Evolutionary conservation across 208 protist genomes (phyloP), one percentile per base, ranked within the genome.

Genomic region (Sergeia podlipaevii): DNA sequence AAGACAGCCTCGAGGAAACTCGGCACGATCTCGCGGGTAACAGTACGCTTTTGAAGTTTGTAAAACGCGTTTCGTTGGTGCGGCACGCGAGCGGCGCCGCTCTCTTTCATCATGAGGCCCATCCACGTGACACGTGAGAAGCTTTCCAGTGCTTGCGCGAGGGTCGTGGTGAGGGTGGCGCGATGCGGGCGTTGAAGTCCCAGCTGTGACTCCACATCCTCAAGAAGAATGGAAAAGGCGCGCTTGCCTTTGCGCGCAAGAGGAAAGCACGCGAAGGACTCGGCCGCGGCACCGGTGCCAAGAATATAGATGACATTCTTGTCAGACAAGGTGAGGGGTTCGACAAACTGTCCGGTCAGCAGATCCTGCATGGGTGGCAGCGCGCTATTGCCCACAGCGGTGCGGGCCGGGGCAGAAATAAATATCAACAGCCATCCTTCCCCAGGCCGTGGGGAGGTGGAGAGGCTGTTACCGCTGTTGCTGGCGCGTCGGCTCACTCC

Each of bases 51-150:
- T 67, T 89, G 72, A 23, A 90, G 68, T 10, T 51, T 66, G 27
- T 74, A 74, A 55, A 95, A 95, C 33, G 60, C 67, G 6, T 44
- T 62, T 30, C 63, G 41, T 30, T 72, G 54, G 24, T 76, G 71
- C 39, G 84, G 81, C 28, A 69, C 68, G 39, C 70, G 83, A 51
- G 70, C 56, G 59, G 74, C 60, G 17, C 79, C 79, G n/a, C 67
- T 74, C 60, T 95, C 83, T 37, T 60, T 72, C 63, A 79, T 67
- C 84, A 95, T 88, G 24, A 95, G 65, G 2, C 77, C 73, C 69
- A 92, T 85, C 84, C 88, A 95, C 42, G 88, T 95, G 37, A 84
- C 69, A 45, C 88, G 88, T 15, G 84, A 91, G 64, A 95, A 95
- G 48, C 54, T 48, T 64, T 95, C 79, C 29, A 95, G 49, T 7